phyloP scores from a whole-genome alignment of 192 early-diverging fungal species.

The Glomus cerebriforme region DNA sequence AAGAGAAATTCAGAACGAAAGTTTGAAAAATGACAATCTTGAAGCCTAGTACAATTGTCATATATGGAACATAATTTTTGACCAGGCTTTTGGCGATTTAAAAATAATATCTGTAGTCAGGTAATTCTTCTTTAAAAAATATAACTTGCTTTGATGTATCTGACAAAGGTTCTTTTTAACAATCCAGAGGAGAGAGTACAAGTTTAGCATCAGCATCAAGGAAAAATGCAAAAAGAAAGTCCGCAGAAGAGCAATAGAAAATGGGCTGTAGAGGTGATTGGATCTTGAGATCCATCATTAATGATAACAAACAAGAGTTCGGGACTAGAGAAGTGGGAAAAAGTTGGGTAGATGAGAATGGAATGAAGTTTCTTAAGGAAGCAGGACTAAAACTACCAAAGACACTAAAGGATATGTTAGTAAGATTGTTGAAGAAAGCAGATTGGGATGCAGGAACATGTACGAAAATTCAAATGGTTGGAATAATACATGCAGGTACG shows the following conservation, averaged over 20 bases:
- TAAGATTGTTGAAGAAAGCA: neutral
- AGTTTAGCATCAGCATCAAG: constrained; percentile 22
- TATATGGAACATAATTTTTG: constrained; percentile 26
- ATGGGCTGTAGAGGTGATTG: too few species aligned
- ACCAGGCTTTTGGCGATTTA: constrained; percentile 29
- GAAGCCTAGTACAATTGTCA: constrained; percentile 33
- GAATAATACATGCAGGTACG: neutral
- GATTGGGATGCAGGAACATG: neutral
- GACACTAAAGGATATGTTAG: constrained; percentile 2
- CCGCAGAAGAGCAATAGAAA: neutral
- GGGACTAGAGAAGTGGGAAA: neutral
- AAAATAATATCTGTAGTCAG: constrained; percentile 17
- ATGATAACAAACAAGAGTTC: constrained; percentile 5
- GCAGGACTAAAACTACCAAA: constrained; percentile 15
- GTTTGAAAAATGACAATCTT: constrained; percentile 1
- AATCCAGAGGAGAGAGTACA: constrained; percentile 28
- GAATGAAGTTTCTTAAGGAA: neutral
- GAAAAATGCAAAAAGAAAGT: constrained; percentile 30
- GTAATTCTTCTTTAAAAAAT: constrained; percentile 24
- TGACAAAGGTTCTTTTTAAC: neutral
- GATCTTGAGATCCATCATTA: too few species aligned
- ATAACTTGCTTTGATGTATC: neutral
- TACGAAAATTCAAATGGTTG: constrained; percentile 6
- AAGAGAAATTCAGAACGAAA: constrained; percentile 26
- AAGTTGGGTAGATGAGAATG: neutral